Evolutionary conservation across 371 early-diverging fungal genomes (phyloP).

Genomic region (Apophysomyces sp.): DNA sequence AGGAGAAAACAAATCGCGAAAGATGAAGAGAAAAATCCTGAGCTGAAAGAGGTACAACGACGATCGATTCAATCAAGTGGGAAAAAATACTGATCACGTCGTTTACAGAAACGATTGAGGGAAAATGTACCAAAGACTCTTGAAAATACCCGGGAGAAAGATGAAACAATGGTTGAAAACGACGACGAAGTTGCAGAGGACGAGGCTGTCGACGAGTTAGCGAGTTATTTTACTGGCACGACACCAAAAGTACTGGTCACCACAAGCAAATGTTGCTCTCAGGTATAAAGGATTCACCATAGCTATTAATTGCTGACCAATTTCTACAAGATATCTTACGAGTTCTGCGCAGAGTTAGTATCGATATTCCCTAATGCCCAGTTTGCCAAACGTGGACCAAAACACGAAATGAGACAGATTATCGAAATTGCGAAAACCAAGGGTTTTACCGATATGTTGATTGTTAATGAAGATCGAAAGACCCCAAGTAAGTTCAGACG

Average conservation of each 20-base stretch:
- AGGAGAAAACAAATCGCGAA: conserved; percentile 69
- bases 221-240: conserved; percentile 84
- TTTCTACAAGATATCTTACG: conserved; percentile 53
- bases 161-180: conserved; percentile 88
- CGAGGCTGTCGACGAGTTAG: conserved; percentile 92
- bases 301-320: neutral
- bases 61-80: neutral
- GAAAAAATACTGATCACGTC: neutral
- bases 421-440: conserved; percentile 86
- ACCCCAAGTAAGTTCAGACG: conserved; percentile 70
- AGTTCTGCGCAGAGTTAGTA: conserved; percentile 88
- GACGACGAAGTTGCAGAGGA: conserved; percentile 86
- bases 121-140: conserved; percentile 92
- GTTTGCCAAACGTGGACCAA: conserved; percentile 83
- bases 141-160: conserved; percentile 90
- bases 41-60: conserved; percentile 70
- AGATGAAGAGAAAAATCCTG: conserved; percentile 86
- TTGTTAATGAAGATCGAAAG: conserved; percentile 92
- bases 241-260: conserved; percentile 95
- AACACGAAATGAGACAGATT: conserved; percentile 89
- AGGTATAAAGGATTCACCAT: conserved; percentile 16
- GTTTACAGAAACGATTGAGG: conserved; percentile 73
- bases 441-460: conserved; percentile 89
- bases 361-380: conserved; percentile 91
- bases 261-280: conserved; percentile 71